Evolutionary conservation across 768 basidiomycete genomes (phyloP).

Genomic region (Calocera cornea): DNA sequence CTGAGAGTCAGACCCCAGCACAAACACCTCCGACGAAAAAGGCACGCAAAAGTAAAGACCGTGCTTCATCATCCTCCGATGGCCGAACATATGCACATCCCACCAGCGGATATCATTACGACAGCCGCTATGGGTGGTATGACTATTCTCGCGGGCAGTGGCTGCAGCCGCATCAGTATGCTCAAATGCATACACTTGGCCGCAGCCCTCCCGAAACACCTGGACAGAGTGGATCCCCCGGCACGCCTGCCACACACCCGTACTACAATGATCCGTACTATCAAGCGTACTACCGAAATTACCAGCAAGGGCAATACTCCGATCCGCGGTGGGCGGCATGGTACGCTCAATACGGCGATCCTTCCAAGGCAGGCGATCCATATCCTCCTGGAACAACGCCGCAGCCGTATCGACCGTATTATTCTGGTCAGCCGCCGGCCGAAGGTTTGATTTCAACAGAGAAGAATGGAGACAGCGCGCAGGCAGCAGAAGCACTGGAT

Average conservation of each 20-base stretch:
- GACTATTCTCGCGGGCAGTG: conserved; percentile 1
- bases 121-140: conserved; percentile 4
- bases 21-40: background rate
- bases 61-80: background rate
- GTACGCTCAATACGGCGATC: background rate
- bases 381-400: background rate
- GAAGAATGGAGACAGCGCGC: background rate
- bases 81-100: background rate
- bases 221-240: background rate
- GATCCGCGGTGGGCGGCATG: background rate
- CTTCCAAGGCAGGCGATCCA: background rate
- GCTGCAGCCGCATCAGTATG: background rate
- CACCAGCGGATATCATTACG: background rate
- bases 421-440: background rate
- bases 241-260: background rate
- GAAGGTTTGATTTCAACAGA: background rate
- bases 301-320: background rate
- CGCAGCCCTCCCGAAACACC: background rate
- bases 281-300: background rate
- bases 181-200: background rate
- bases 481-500: background rate
- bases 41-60: background rate
- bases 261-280: conserved; percentile 1
- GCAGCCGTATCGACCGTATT: background rate
- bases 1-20: background rate